Base-by-base conservation (phyloP, 2,329 filamentous ascomycete genomes). In the Elsinoe perseae region DNA sequence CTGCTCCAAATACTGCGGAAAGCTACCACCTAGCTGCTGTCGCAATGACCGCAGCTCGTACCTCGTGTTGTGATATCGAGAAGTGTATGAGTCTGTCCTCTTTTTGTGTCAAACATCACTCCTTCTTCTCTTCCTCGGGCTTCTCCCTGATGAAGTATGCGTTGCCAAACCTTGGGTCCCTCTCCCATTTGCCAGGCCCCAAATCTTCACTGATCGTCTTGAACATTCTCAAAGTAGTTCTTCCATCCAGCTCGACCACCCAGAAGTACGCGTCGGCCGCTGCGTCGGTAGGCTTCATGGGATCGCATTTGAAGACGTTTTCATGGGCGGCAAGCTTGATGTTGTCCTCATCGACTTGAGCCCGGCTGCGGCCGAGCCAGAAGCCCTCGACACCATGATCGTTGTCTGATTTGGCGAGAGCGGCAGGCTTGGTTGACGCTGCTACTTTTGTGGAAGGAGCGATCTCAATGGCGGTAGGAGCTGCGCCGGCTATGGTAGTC, bases 261-360 rank as follows among this genome's bases (percentile, higher is more conserved):
- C 69, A 72, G 52, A 66, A 67, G 59, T 66, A 61, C 59, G 70
- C 65, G 52, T 69, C 64, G 12, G 68, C 64, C 25, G 61, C 61
- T n/a, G 68, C 59, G 21, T 60, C 65, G 9, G 60, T 50, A 14
- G 69, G 69, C 46, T 64, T 61, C 34, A 70, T 61, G 46, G 67
- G 65, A 57, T 68, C 66, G 59, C 63, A 63, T 25, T 66, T 65
- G 58, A 65, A 67, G 27, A 64, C 67, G 9, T 65, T 65, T 59
- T 70, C 68, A 25, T 59, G 58, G 43, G 63, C 62, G 12, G 69
- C 69, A 27, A 70, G 66, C 59, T 66, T 68, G 62, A 66, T 64
- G 56, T 72, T 72, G 61, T 72, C 69, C 48, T 70, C 68, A 21
- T 69, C 65, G 44, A 72, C 68, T 56, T 72, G 63, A 21, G 63